These are phyloP conservation scores for Picea glauca DNA, from an alignment of 75 land plant genomes.

Conservation along the genomic window DNA sequence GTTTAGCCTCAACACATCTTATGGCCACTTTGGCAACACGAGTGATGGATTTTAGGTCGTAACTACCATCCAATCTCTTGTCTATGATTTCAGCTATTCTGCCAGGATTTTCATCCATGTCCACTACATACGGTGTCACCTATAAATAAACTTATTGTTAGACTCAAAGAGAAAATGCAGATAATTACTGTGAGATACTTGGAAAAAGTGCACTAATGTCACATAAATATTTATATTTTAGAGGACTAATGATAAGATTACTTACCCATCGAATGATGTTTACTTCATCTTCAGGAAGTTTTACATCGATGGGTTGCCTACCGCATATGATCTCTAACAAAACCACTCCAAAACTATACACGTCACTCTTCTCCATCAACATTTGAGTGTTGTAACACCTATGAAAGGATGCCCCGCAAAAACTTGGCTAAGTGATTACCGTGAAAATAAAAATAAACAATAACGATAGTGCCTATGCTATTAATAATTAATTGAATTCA, in stretches of 20 bases:
- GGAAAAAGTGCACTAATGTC: no score
- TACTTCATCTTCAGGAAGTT: neutral
- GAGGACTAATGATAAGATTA: neutral
- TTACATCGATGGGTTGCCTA: constrained; percentile 1
- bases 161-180: neutral
- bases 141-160: neutral
- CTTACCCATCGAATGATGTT: constrained; percentile 1
- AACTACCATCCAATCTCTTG: neutral
- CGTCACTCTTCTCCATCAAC: constrained; percentile 20
- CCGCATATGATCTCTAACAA: constrained; percentile 3
- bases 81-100: neutral
- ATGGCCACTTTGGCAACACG: constrained; percentile 17
- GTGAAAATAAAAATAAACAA: no score
- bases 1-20: constrained; percentile 19
- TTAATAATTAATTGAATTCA: no score
- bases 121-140: neutral
- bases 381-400: constrained; percentile 13
- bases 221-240: neutral
- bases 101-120: neutral
- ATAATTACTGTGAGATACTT: no score
- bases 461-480: no score
- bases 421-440: no score
- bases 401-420: no score
- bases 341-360: constrained; percentile 24
- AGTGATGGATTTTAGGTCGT: constrained; percentile 9